Conservation (phyloP, 2,329 filamentous ascomycete genomes). For the Calonectria fujianensis region DNA sequence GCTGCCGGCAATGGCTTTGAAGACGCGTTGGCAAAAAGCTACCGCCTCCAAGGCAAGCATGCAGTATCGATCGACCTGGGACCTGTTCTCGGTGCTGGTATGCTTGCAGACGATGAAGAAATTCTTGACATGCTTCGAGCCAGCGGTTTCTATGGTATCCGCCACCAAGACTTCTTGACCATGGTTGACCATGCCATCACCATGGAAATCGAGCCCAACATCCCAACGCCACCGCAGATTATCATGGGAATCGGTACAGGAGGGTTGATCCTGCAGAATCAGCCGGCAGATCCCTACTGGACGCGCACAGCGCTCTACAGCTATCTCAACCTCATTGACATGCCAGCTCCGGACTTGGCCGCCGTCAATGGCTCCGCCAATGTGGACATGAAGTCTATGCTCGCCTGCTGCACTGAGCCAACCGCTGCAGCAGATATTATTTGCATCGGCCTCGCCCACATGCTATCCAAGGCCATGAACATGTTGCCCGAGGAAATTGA, state of each 20-base stretch:
- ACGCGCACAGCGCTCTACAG: constrained; percentile 69
- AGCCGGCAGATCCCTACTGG: constrained; percentile 73
- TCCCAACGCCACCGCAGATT: constrained; percentile 66
- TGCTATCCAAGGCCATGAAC: constrained; percentile 67
- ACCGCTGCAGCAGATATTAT: constrained; percentile 60
- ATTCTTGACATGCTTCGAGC: constrained; percentile 69
- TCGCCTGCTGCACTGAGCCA: constrained; percentile 55
- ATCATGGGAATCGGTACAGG: constrained; percentile 74
- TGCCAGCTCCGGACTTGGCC: constrained; percentile 58
- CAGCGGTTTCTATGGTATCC: constrained; percentile 73
- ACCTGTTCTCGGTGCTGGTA: constrained; percentile 71
- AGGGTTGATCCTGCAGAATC: constrained; percentile 71
- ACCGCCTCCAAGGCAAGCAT: constrained; percentile 56
- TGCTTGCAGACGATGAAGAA: constrained; percentile 70
- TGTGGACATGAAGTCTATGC: constrained; percentile 57
- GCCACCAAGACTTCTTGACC: constrained; percentile 69
- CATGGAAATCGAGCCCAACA: constrained; percentile 53
- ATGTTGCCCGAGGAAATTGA: constrained; percentile 68
- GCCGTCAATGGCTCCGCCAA: constrained; percentile 42
- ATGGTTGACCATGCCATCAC: constrained; percentile 69
- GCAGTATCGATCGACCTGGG: constrained; percentile 71
- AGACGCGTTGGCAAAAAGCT: constrained; percentile 66
- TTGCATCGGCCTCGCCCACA: constrained; percentile 60
- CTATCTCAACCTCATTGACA: constrained; percentile 69
- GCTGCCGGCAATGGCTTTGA: constrained; percentile 72